These are phyloP conservation scores for Hydnum rufescens DNA, from an alignment of 768 basidiomycete genomes.

Conservation along the genomic window DNA sequence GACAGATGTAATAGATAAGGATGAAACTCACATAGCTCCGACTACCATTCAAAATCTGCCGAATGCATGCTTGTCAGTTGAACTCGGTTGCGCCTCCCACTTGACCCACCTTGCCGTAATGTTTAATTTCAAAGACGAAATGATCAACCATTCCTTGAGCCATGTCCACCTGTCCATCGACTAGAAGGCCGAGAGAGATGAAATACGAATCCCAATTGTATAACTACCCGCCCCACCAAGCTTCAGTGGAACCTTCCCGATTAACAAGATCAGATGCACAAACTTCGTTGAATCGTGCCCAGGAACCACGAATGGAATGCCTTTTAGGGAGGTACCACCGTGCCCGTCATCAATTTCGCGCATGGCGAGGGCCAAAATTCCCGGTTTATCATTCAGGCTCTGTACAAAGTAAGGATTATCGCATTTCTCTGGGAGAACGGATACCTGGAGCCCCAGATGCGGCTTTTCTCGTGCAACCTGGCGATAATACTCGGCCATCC, in stretches of 20 bases:
- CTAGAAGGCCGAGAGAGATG: conserved; percentile 78
- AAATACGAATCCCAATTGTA: conserved; percentile 97
- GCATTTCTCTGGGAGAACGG: conserved; percentile 67
- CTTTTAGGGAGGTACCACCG: conserved; percentile 67
- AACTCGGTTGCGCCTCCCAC: conserved; percentile 12
- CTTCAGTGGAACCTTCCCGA: background rate
- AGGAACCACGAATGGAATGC: conserved; percentile 93
- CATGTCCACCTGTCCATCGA: conserved; percentile 85
- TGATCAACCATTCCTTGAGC: conserved; percentile 98
- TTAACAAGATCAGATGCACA: conserved; percentile 13
- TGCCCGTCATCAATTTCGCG: conserved; percentile 64
- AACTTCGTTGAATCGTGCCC: conserved; percentile 91
- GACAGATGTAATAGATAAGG: background rate
- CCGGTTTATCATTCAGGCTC: conserved; percentile 84
- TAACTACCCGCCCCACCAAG: conserved; percentile 26
- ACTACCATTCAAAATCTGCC: conserved; percentile 72
- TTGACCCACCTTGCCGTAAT: conserved; percentile 51
- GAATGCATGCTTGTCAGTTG: background rate
- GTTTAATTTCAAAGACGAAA: conserved; percentile 97
- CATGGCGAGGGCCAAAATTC: conserved; percentile 90
- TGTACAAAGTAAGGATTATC: conserved; percentile 82
- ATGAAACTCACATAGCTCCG: conserved; percentile 35
- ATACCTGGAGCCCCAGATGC: conserved; percentile 83
- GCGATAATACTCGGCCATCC: conserved; percentile 90
- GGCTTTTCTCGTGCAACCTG: conserved; percentile 81